Base-by-base conservation (phyloP, 1,284 basidiomycete genomes). In the Cutaneotrichosporon sp. region DNA sequence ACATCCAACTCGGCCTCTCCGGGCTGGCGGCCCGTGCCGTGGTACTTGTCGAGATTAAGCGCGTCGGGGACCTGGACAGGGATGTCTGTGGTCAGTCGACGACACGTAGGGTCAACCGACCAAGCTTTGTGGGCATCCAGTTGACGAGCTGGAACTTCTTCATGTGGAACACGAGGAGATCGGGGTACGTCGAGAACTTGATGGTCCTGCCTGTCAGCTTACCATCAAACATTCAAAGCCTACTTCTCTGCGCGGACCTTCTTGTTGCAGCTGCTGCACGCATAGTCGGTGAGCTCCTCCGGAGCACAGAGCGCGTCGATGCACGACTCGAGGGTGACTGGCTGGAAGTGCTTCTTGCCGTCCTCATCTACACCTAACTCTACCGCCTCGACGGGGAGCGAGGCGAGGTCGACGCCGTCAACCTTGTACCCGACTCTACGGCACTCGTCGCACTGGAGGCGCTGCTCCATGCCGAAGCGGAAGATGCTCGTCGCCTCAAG, bases 91-190 rank as follows among this genome's bases (percentile, higher is more conserved):
- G 33, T 56, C 36, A 66, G 46, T 47, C 25, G 8, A 49, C 33
- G 9, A 27, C 14, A 16, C 2, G 6, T 18, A 24, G 4, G 24
- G 7, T 2, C 6, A 24, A 80, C 85, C 34, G 62, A 92, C 91
- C 90, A 36, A 98, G 85, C 78, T 99, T 99, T 6, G 90, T 86
- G 0, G 97, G 95, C 4, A 99, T 92, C 95, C 95, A 99, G 72
- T 95, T 95, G 58, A 95, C 88, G 7, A 97, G 85, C 79, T 95
- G 91, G 82, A 98, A 98, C 72, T 97, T 95, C 71, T 91, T 92
- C 57, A 93, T 89, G 70, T 97, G 95, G 1, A 99, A 78, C 5
- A 95, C 88, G 0, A 99, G 84, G 2, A 94, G 87, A 25, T 93
- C 85, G 0, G 95, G 95, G 83, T 95, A 94, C 0, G 91, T 89